Evolutionary conservation across 768 basidiomycete species (phyloP), one percentile per base, ranked within the genome.

Genomic region (Mycena sanguinolenta): DNA sequence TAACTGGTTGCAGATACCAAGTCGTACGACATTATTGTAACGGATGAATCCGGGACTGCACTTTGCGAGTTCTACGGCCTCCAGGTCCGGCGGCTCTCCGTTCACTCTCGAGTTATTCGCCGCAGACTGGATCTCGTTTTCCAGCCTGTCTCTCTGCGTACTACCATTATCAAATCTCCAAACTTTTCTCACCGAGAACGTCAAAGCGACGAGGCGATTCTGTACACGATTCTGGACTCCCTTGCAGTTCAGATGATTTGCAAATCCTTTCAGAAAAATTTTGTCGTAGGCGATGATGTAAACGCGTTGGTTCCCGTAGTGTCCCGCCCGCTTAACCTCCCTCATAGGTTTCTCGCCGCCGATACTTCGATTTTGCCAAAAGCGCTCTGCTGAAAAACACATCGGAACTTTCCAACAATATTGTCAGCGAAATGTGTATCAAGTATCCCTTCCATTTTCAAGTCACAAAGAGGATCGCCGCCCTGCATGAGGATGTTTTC

Each of bases 1-100:
- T n/a, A n/a, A n/a, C n/a, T n/a, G n/a, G n/a, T n/a, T n/a, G n/a
- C n/a, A n/a, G n/a, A n/a, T n/a, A n/a, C n/a, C n/a, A n/a, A n/a
- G n/a, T n/a, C n/a, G n/a, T 70, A 65, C n/a, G 63, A 70, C 30
- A 54, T 70, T 23, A 1, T 50, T 3, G n/a, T 70, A 7, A 64
- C 59, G 9, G 63, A 70, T 16, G 27, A 50, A 3, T 34, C 42
- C 2, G 69, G 69, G 6, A 9, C 34, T 3, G 39, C 55, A 8
- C 38, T 70, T 3, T 60, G 58, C 42, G 52, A 70, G 27, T 55
- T 65, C 0, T 59, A 38, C 2, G 55, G 30, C 25, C 16, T 67
- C 1, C 34, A 6, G n/a, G 14, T 44, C 2, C 21, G 28, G 28
- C 55, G 57, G 28, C 57, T 65, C 28, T n/a, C 59, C 6, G 28